Evolutionary conservation across 73 alveolate genomes (phyloP), one percentile per base, ranked within the genome.

Genomic region (Breviolum minutum): DNA sequence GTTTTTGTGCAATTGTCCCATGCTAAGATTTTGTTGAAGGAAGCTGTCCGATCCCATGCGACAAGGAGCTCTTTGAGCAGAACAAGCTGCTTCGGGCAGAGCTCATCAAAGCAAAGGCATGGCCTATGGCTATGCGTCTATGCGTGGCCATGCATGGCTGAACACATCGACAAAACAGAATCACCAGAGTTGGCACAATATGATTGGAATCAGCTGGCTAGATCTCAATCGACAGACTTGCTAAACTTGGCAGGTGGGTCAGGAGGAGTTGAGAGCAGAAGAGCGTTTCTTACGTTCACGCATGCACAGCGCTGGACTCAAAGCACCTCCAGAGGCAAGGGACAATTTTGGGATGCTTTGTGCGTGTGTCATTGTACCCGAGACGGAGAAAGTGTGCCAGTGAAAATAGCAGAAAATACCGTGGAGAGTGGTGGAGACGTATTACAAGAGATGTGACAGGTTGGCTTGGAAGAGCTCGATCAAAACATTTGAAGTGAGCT

Each of bases 41-140:
- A 40, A 71, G 81, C 81, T 17, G 81, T 71, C 26, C 5, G 30
- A 8, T 17, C 32, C n/a, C 5, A 8, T 27, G 19, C 27, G 40
- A 62, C 12, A 9, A 87, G 95, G 95, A 87, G 95, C 95, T 87
- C 95, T 68, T 64, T 27, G 95, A 87, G 95, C 95, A 87, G 68
- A 87, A 87, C 82, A 87, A 87, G 68, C 40, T n/a, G 64, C 95
- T 87, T 30, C 63, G 82, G n/a, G 95, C 95, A 8, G 95, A 87
- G 81, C 66, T 87, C 81, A 71, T 87, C 64, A 87, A 87, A 27
- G 64, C 73, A 62, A 87, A 87, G 95, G 95, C 32, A 16, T 16
- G 24, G 71, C n/a, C n/a, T 61, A 16, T 20, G 22, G 74, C 74
- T 20, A 20, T 66, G 74, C 74, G 16, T 40, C n/a, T n/a, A 3